Conservation (phyloP, 352 stramenopile genomes). For the Nothophytophthora sp. region DNA sequence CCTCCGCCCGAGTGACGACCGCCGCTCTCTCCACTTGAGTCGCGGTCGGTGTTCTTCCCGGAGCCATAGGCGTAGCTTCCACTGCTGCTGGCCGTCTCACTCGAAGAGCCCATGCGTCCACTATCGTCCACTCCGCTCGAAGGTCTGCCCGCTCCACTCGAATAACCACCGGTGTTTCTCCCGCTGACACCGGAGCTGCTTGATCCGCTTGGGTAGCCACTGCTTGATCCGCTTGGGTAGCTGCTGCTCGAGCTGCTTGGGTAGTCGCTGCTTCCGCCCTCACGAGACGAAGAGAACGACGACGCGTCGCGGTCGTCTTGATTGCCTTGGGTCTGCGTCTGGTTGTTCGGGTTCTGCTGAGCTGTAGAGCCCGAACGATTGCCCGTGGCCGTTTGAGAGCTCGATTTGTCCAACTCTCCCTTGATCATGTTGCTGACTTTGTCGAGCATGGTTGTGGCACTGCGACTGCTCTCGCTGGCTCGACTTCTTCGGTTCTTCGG, state of each 20-base stretch:
- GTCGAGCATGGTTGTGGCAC: constrained; percentile 14
- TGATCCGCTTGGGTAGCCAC: constrained; percentile 17
- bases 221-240: too few relatives aligned
- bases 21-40: constrained; percentile 4
- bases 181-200: constrained; percentile 2
- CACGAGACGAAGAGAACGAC: constrained; percentile 17
- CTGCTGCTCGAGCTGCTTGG: constrained; percentile 14
- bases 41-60: background rate
- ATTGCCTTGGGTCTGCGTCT: too few relatives aligned
- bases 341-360: too few relatives aligned
- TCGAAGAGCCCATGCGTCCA: constrained; percentile 1
- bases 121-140: background rate
- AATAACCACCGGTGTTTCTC: constrained; percentile 14
- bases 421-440: constrained; percentile 13
- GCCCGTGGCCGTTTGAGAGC: too few relatives aligned
- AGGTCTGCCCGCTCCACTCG: constrained; percentile 1
- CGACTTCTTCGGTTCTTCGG: too few relatives aligned
- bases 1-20: constrained; percentile 17
- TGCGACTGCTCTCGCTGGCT: constrained; percentile 14
- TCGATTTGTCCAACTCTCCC: constrained; percentile 4
- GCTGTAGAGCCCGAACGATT: too few relatives aligned
- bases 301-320: constrained; percentile 6
- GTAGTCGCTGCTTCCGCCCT: constrained; percentile 10
- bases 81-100: constrained; percentile 2
- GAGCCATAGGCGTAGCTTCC: constrained; percentile 3